phyloP scores from a whole-genome alignment of 1,284 basidiomycete genomes.

The Moesziomyces globuligerus region DNA sequence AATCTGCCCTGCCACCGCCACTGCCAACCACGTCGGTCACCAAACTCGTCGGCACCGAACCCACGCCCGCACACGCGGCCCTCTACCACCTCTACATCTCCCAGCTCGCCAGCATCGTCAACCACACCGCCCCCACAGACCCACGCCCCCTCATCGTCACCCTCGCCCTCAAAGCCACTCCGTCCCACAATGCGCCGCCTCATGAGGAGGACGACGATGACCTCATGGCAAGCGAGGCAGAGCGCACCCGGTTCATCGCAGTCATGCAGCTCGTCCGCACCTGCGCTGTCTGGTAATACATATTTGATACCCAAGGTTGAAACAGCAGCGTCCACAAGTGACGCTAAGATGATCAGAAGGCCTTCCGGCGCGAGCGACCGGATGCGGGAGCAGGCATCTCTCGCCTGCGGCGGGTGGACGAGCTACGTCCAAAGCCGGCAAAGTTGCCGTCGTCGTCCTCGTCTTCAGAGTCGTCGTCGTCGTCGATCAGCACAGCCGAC shows the following conservation, averaged over 20 bases:
- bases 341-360: conserved; percentile 18
- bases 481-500: neutral
- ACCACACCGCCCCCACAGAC: conserved; percentile 70
- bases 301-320: too few relatives aligned
- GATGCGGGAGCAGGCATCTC: conserved; percentile 10
- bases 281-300: conserved; percentile 40
- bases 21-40: conserved; percentile 79
- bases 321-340: neutral
- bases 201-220: conserved; percentile 54
- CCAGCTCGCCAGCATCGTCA: conserved; percentile 85
- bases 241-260: conserved; percentile 74
- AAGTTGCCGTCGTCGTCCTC: conserved; percentile 41
- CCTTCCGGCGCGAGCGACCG: conserved; percentile 6
- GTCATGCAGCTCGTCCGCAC: conserved; percentile 77
- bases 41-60: conserved; percentile 77
- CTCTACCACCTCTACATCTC: conserved; percentile 83
- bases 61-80: conserved; percentile 74
- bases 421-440: conserved; percentile 38
- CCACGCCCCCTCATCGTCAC: conserved; percentile 39
- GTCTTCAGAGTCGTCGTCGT: conserved; percentile 4
- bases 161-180: conserved; percentile 24
- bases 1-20: conserved; percentile 70
- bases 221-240: conserved; percentile 71
- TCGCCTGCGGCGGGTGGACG: conserved; percentile 25
- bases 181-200: too few relatives aligned